Conservation (phyloP, 257 asterid genomes). For the Nicotiana obtusifolia region DNA sequence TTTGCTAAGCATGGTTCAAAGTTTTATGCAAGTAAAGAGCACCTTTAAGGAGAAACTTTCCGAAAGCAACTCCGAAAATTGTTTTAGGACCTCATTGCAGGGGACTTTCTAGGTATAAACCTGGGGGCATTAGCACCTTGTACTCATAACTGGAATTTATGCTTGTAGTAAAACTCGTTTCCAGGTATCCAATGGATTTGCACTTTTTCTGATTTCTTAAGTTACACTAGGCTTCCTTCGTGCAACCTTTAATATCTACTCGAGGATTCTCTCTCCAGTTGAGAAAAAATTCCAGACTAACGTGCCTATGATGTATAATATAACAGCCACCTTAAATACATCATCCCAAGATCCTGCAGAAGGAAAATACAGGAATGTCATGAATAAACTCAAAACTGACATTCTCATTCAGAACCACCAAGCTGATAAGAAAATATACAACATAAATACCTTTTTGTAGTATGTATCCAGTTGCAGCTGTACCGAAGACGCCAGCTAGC, state of each 20-base stretch:
- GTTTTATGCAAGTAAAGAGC: background rate
- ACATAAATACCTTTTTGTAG: conserved; percentile 70
- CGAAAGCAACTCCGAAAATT: background rate
- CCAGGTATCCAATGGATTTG: background rate
- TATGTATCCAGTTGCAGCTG: conserved; percentile 96
- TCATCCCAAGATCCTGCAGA: conserved; percentile 92
- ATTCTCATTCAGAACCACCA: background rate
- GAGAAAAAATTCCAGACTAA: conserved; percentile 80
- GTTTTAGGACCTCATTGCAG: background rate
- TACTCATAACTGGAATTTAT: background rate
- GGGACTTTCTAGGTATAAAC: conserved; percentile 4
- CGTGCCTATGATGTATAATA: conserved; percentile 73
- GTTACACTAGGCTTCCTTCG: background rate
- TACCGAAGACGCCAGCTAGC: conserved; percentile 94
- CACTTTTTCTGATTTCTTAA: background rate
- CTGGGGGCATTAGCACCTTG: background rate
- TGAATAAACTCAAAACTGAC: background rate
- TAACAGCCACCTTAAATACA: conserved; percentile 80
- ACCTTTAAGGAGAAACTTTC: background rate
- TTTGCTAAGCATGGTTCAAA: background rate
- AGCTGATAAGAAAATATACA: background rate
- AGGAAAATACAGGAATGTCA: background rate
- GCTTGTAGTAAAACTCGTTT: background rate
- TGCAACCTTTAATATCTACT: conserved; percentile 25
- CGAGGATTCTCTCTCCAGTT: conserved; percentile 81